These are phyloP conservation scores for Melastoma malabathricum DNA, from an alignment of 345 rosid genomes.

Conservation along the genomic window DNA sequence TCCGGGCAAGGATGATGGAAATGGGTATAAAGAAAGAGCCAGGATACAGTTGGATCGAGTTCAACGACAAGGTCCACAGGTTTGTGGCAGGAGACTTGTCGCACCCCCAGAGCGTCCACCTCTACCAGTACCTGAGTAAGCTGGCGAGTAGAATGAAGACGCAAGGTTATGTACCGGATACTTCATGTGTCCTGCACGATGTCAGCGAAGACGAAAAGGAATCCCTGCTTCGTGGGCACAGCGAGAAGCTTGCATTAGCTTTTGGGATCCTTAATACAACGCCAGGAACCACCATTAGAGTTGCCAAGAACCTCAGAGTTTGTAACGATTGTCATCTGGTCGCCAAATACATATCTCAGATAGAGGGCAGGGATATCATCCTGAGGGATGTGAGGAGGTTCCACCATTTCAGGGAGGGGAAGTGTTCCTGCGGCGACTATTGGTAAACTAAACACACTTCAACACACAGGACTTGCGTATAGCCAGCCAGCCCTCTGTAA, in stretches of 20 bases:
- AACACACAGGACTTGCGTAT: too few relatives aligned
- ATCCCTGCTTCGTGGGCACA: conserved; percentile 71
- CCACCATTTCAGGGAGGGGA: conserved; percentile 76
- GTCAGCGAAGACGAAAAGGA: conserved; percentile 67
- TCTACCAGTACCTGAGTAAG: conserved; percentile 39
- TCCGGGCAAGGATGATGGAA: conserved; percentile 69
- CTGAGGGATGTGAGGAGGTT: conserved; percentile 77
- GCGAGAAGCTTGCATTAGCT: conserved; percentile 82
- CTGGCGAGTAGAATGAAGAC: conserved; percentile 56
- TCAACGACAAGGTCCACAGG: conserved; percentile 62
- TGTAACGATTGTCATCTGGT: conserved; percentile 81
- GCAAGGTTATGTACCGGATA: conserved; percentile 76
- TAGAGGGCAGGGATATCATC: conserved; percentile 55
- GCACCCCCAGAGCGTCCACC: conserved; percentile 58
- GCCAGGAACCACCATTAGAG: conserved; percentile 62
- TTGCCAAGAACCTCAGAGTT: conserved; percentile 78
- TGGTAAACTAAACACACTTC: conserved; percentile 47
- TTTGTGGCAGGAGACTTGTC: conserved; percentile 70
- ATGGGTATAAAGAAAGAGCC: conserved; percentile 77
- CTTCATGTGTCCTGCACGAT: conserved; percentile 76
- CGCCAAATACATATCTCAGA: conserved; percentile 55
- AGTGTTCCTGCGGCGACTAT: conserved; percentile 72
- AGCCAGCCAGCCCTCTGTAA: too few relatives aligned
- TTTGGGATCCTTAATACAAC: conserved; percentile 66
- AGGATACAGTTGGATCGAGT: conserved; percentile 90